Evolutionary conservation across 1,284 basidiomycete genomes (phyloP), one percentile per base, ranked within the genome.

Genomic region (Rhodotorula sp.): DNA sequence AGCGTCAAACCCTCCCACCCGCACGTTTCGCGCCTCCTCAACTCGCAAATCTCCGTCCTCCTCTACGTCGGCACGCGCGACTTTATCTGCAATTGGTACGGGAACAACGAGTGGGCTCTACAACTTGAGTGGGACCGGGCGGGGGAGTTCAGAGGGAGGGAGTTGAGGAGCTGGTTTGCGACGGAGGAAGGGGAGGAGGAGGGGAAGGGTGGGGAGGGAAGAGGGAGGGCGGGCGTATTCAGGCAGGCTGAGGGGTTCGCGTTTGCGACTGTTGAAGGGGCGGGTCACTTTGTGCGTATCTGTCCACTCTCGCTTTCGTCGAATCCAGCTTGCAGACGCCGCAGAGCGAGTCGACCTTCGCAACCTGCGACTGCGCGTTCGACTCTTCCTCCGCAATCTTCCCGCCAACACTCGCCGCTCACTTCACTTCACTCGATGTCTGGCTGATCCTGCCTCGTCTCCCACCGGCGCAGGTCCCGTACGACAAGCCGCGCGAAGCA

Each of bases 21-120:
- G 9, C 68, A 73, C 30, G 73, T 77, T 31, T 46, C 68, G n/a
- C 64, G 64, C 61, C 50, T 74, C n/a, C 64, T 76, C 30, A 64
- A 74, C 24, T 70, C 71, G 50, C 69, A 72, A 22, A 54, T 75
- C 37, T 28, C 61, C 2, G 68, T 68, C 20, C 64, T 76, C n/a
- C 40, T 77, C 37, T 77, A 77, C 67, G 64, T 69, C 26, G 76
- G 76, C 46, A 70, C 68, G 18, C 59, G 67, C 3, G 76, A 77
- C 59, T 67, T 70, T 30, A 65, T 72, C 59, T 76, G 75, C 61
- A 76, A 77, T 51, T 69, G 66, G 59, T 31, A 40, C 31, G 75
- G 76, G 24, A 73, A 73, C 56, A 55, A 76, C 53, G 65, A 59
- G 18, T 77, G 74, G 76, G 59, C 72, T 4, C 59, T 68, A 16